Evolutionary conservation across 371 early-diverging fungal species (phyloP).

Genomic region (Zancudomyces culisetae): DNA sequence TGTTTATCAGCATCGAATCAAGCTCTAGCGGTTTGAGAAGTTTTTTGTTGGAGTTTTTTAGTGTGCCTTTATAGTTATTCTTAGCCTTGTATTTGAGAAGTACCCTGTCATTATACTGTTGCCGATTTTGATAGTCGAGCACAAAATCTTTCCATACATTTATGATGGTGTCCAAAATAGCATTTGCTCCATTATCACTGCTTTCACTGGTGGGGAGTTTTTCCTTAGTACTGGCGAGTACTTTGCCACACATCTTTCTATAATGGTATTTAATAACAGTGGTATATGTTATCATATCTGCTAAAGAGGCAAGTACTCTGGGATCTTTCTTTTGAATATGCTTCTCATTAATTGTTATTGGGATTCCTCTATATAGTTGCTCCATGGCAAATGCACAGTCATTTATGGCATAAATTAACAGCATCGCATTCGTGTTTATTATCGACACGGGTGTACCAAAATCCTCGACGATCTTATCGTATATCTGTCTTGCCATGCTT

Average conservation of each 20-base stretch:
- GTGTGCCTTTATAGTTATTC: not conserved
- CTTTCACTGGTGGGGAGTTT: not conserved
- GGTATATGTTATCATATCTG: not conserved
- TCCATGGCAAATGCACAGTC: not conserved
- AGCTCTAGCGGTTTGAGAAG: not conserved
- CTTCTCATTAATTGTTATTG: not conserved
- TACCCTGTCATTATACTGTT: too few relatives aligned
- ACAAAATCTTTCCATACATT: not conserved
- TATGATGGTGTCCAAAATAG: not conserved
- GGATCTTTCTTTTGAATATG: not conserved
- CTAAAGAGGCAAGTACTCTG: not conserved
- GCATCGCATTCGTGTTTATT: not conserved
- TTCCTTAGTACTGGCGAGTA: not conserved
- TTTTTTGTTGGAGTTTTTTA: not conserved
- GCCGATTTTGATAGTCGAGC: too few relatives aligned
- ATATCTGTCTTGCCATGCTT: not conserved
- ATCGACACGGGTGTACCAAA: not conserved
- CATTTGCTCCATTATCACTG: not conserved
- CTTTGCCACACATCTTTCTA: not conserved
- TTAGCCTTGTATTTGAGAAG: not conserved
- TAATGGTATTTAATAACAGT: not conserved
- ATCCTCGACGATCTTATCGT: not conserved
- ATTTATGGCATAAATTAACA: conserved; percentile 1
- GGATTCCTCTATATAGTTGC: not conserved
- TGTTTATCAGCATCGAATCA: not conserved